Conservation (phyloP, 768 basidiomycete species). For the Leccinum imitatum region DNA sequence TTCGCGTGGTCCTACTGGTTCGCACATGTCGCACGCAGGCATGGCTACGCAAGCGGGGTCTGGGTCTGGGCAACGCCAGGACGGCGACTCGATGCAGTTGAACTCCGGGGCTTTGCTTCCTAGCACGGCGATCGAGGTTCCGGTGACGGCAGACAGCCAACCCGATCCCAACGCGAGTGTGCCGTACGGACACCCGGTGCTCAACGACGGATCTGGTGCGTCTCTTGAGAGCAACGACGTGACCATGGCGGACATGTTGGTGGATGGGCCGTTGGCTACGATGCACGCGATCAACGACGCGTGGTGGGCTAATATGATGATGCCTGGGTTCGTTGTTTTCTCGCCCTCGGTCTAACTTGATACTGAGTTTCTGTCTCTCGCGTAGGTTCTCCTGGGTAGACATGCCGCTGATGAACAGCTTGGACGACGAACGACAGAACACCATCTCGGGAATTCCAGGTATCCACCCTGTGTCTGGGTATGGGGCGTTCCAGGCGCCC, state of each 20-base stretch:
- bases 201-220: neutral
- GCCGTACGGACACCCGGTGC: constrained; percentile 35
- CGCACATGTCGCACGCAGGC: constrained; percentile 21
- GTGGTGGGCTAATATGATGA: constrained; percentile 83
- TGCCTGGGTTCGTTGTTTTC: constrained; percentile 56
- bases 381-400: constrained; percentile 36
- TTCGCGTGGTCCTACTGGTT: constrained; percentile 34
- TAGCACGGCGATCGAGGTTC: neutral
- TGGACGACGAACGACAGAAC: constrained; percentile 16
- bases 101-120: constrained; percentile 16
- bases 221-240: constrained; percentile 16
- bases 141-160: neutral
- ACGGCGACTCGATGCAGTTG: constrained; percentile 33
- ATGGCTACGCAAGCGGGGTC: constrained; percentile 12
- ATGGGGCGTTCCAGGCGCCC: constrained; percentile 16
- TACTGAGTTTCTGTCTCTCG: neutral
- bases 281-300: constrained; percentile 71
- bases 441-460: constrained; percentile 17
- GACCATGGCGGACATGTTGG: constrained; percentile 25
- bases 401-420: constrained; percentile 22
- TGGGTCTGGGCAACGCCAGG: constrained; percentile 19
- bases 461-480: constrained; percentile 20
- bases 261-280: constrained; percentile 62
- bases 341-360: neutral
- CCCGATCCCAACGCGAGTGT: constrained; percentile 40